Percentiles rank a stretch among this genome's conserved stretches.
Evolutionary conservation across 2,329 filamentous ascomycete species (phyloP).

Genomic region (Alternaria sp.): DNA sequence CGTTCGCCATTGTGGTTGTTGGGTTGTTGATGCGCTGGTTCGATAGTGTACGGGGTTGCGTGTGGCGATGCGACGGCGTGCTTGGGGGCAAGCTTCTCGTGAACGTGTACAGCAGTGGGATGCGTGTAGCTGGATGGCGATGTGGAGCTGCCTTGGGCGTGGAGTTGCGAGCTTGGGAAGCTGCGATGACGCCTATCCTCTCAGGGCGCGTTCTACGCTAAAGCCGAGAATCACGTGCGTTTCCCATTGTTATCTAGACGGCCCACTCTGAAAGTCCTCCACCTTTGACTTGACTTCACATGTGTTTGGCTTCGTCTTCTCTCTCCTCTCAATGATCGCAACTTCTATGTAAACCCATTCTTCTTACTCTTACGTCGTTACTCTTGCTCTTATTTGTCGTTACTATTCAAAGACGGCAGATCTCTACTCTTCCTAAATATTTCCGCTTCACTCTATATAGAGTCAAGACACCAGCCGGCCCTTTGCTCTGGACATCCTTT

Average conservation of each 20-base stretch:
- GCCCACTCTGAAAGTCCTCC: neutral
- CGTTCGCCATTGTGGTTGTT: constrained; percentile 44
- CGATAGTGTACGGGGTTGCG: neutral
- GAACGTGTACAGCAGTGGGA: neutral
- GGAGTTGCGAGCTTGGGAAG: constrained; percentile 16
- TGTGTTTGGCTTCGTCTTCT: neutral
- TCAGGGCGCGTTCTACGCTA: neutral
- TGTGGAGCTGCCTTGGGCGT: constrained; percentile 17
- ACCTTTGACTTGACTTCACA: neutral
- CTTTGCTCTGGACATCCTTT: neutral
- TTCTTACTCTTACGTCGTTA: neutral
- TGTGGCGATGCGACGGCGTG: neutral
- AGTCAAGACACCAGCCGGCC: neutral
- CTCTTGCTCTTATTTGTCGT: neutral
- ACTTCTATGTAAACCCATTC: too few relatives aligned
- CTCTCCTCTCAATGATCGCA: neutral
- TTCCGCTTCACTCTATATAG: neutral
- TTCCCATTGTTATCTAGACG: neutral
- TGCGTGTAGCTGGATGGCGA: neutral
- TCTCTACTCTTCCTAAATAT: neutral
- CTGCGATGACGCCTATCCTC: constrained; percentile 21
- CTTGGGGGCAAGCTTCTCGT: neutral
- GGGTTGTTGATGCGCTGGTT: constrained; percentile 12
- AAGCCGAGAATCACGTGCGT: neutral
- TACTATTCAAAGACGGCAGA: neutral